Conservation (phyloP, 768 basidiomycete genomes). For the Boletus pseudopeckii region DNA sequence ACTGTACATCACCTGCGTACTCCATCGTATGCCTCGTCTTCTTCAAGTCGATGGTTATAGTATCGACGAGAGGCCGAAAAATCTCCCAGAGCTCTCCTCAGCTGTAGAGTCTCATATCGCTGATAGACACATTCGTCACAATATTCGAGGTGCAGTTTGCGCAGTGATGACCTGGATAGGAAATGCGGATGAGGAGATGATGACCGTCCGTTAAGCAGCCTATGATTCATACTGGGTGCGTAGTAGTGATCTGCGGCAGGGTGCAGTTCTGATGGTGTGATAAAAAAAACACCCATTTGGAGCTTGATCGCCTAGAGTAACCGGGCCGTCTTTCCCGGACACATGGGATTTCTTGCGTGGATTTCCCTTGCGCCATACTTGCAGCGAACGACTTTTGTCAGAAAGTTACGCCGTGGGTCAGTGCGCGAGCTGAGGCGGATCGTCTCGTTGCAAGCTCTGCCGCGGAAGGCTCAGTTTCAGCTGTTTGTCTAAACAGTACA, state of each 20-base stretch:
- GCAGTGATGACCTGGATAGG: background rate
- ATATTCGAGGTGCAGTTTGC: background rate
- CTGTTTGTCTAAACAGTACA: background rate
- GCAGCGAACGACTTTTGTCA: no score
- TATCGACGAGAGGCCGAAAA: background rate
- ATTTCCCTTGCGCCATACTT: no score
- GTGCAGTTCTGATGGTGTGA: background rate
- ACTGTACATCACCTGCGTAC: background rate
- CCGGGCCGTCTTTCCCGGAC: background rate
- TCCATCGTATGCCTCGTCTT: background rate
- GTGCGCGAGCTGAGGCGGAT: no score
- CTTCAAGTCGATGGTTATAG: background rate
- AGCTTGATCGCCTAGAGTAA: background rate
- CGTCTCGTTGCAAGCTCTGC: no score
- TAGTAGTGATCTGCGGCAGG: no score
- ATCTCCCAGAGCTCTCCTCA: conserved; percentile 7
- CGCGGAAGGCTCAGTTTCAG: background rate
- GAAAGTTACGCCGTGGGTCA: no score
- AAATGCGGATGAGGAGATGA: background rate
- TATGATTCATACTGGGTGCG: background rate
- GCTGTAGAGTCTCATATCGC: conserved; percentile 11
- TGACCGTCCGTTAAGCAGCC: background rate
- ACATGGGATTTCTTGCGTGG: background rate
- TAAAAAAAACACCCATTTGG: no score
- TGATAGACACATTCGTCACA: conserved; percentile 5